A percentile compares a stretch with the other conserved stretches of the same genome.
Conservation (phyloP, 225 moss, liverwort and hornwort species). For the Physcomitrellopsis africana region DNA sequence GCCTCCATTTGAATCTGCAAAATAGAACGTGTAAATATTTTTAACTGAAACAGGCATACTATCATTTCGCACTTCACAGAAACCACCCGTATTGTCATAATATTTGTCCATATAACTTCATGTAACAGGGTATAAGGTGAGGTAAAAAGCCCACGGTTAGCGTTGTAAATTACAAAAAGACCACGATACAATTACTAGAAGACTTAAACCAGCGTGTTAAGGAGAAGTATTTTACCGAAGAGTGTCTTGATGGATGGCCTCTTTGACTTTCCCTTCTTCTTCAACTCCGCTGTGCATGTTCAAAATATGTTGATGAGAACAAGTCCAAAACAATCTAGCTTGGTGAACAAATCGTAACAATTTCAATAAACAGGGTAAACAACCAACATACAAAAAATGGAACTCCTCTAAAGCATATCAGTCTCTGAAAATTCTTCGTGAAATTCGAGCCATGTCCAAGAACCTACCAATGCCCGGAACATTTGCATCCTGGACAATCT, state of each 20-base stretch:
- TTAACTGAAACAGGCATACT: not conserved
- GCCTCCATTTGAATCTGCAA: slow-evolving; percentile 62
- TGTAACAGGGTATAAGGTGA: not conserved
- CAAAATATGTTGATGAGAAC: slow-evolving; percentile 14
- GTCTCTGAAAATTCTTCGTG: not conserved
- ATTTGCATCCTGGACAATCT: slow-evolving; percentile 91
- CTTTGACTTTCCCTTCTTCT: slow-evolving; percentile 92
- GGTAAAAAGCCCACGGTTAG: not conserved
- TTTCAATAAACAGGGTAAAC: slow-evolving; percentile 4
- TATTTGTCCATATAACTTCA: too few relatives aligned
- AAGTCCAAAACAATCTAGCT: not conserved
- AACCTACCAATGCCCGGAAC: slow-evolving; percentile 84
- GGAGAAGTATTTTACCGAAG: slow-evolving; percentile 65
- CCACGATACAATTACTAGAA: slow-evolving; percentile 5
- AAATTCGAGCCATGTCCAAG: not conserved
- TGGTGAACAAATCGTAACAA: not conserved
- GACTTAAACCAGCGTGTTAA: not conserved
- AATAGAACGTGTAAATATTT: slow-evolving; percentile 11
- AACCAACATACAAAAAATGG: not conserved
- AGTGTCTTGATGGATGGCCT: slow-evolving; percentile 96
- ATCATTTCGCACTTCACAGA: too few relatives aligned
- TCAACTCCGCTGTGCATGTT: slow-evolving; percentile 80
- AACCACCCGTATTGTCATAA: too few relatives aligned
- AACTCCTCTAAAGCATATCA: slow-evolving; percentile 4
- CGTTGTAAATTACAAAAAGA: not conserved